phyloP scores from a whole-genome alignment of 2,329 filamentous ascomycete genomes.

The Penicillium sp. region DNA sequence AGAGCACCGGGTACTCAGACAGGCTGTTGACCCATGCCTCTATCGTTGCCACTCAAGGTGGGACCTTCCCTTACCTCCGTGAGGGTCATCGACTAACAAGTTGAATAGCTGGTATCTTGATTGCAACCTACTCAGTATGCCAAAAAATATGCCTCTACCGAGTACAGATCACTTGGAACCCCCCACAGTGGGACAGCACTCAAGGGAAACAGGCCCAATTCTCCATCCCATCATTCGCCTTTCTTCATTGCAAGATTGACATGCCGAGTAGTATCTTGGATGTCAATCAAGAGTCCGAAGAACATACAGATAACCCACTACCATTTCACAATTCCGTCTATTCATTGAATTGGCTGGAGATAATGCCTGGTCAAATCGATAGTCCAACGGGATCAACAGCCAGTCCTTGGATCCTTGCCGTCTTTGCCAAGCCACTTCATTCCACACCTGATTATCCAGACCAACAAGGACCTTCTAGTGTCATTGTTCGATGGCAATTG shows the following conservation, averaged over 20 bases:
- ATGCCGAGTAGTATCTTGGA: slow-evolving; percentile 33
- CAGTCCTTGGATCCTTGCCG: slow-evolving; percentile 66
- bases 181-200: slow-evolving; percentile 55
- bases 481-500: slow-evolving; percentile 81
- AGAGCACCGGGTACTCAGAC: slow-evolving; percentile 69
- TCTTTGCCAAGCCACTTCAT: slow-evolving; percentile 64
- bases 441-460: slow-evolving; percentile 55
- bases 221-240: slow-evolving; percentile 39
- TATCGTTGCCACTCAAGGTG: slow-evolving; percentile 72
- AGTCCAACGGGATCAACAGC: slow-evolving; percentile 54
- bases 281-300: slow-evolving; percentile 23
- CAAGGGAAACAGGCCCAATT: slow-evolving; percentile 33
- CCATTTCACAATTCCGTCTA: slow-evolving; percentile 42
- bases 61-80: slow-evolving; percentile 4
- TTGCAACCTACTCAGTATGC: slow-evolving; percentile 52
- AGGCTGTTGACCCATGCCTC: slow-evolving; percentile 79
- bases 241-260: slow-evolving; percentile 40
- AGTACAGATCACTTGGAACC: slow-evolving; percentile 72
- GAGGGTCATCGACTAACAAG: slow-evolving; percentile 5
- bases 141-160: slow-evolving; percentile 73
- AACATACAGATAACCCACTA: slow-evolving; percentile 24
- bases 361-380: slow-evolving; percentile 67
- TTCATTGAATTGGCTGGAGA: slow-evolving; percentile 71
- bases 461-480: slow-evolving; percentile 66
- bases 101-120: slow-evolving; percentile 32